Evolutionary conservation across 2,329 filamentous ascomycete genomes (phyloP), one percentile per base, ranked within the genome.

Genomic region (Byssoonygena ceratinophila): DNA sequence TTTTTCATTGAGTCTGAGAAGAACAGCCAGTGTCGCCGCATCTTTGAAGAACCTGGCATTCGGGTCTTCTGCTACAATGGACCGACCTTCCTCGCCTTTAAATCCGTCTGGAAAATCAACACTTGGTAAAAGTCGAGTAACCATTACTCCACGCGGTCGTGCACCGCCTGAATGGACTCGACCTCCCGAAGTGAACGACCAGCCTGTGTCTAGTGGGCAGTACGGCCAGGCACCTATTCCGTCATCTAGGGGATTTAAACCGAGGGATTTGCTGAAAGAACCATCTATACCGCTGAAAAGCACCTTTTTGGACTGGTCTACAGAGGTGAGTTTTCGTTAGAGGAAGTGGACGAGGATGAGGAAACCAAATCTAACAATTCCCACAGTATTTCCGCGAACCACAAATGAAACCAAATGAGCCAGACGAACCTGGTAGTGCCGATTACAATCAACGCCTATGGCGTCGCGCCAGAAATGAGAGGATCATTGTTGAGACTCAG

Each of bases 361-460:
- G n/a, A n/a, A n/a, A n/a, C n/a, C n/a, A n/a, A n/a, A n/a, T 16
- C 18, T 44, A 23, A 44, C 16, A 32, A 51, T 53, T 64, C 61
- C 62, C 69, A 34, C 51, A 82, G 68, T 97, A 98, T 67, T 98
- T 97, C 76, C 87, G 90, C 27, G 90, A 97, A 67, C 92, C 92
- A 29, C 92, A 98, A 69, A 97, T 98, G 92, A 94, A 92, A 65
- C 84, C 88, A 2, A 90, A 86, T 54, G 92, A 98, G 66, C 87
- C 90, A 22, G 92, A 98, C 61, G 92, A 98, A 64, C 92, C 92
- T 12, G 92, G 92, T 31, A 96, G 89, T 63, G 87, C 87, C 14
- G 90, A 97, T 67, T 98, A 97, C 70, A 98, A 98, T 61, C 85
- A 92, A 64, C 82, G 92, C 14, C 74, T 98, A 1, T 98, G 92